Evolutionary conservation across 2,329 filamentous ascomycete species (phyloP), one percentile per base, ranked within the genome.

Genomic region (Alternaria conjuncta): DNA sequence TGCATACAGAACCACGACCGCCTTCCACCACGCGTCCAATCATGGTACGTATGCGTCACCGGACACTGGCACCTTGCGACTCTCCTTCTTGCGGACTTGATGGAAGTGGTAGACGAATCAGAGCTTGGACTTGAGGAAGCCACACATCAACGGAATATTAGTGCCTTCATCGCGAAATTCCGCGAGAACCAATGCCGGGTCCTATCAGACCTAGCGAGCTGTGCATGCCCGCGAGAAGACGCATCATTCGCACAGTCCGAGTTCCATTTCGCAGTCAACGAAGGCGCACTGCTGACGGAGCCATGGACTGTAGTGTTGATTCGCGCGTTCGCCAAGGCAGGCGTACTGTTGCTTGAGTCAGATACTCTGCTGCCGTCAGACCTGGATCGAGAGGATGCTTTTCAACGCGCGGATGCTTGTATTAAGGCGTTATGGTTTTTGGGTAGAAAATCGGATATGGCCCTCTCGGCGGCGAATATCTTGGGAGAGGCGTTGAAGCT

Each of bases 251-350:
- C 76, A 7, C 71, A 78, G 36, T 73, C 82, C 21, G 82, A 84
- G 21, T 85, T 86, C 57, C 86, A 88, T 70, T 84, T 84, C 60
- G 85, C 86, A 1, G 79, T 87, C 23, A 85, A 83, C 45, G 82
- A 87, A 61, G 86, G 84, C 3, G 84, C 86, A 1, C 79, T 89
- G n/a, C 71, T 89, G 59, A 87, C 86, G 1, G 87, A 89, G 66
- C 87, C 87, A 3, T 89, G 87, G 87, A 87, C 86, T 2, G 83
- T 84, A 43, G 83, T 88, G 3, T 75, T 88, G 26, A 84, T 87
- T 46, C 80, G 85, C 25, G 83, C 83, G 0, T 88, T 88, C 61
- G 81, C 84, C 23, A 85, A 83, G 69, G 84, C 85, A 0, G 82
- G 76, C 10, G 75, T 76, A 18, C 71, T 82, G 5, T 69, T 81